Evolutionary conservation across 163 green algal species (phyloP).

Genomic region (Chlorella variabilis): DNA sequence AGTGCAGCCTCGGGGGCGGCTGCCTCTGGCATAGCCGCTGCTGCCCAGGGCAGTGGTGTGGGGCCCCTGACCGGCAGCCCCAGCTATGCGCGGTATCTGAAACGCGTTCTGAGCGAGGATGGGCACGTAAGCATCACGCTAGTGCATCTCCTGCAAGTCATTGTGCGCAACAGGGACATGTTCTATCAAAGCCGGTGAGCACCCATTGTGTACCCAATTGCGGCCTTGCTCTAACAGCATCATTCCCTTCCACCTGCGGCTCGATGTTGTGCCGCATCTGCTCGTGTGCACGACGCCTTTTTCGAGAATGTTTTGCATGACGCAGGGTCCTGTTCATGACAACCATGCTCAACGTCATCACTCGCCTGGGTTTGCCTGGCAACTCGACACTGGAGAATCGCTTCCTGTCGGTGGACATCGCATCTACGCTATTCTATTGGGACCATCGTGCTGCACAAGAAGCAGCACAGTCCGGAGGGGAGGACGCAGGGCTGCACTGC

Average conservation of each 20-base stretch:
- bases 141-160: conserved; percentile 85
- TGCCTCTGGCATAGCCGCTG: not conserved
- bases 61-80: not conserved
- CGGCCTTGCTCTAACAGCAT: too few species aligned
- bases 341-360: conserved; percentile 91
- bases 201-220: not conserved
- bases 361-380: conserved; percentile 79
- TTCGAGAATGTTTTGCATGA: not conserved
- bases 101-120: conserved; percentile 88
- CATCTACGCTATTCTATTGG: conserved; percentile 87
- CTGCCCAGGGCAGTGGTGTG: not conserved
- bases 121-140: conserved; percentile 71
- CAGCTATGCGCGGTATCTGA: conserved; percentile 56
- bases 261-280: not conserved
- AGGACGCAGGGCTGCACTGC: not conserved
- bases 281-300: not conserved
- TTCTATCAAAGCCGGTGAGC: conserved; percentile 80
- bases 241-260: too few species aligned
- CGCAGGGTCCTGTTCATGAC: conserved; percentile 83
- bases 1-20: not conserved
- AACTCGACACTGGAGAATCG: conserved; percentile 79
- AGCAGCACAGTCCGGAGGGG: not conserved
- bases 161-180: conserved; percentile 85
- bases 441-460: conserved; percentile 59
- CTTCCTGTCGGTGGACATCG: conserved; percentile 90